Evolutionary conservation across 306 rosid genomes (phyloP).

Genomic region (Trifolium subterraneum): DNA sequence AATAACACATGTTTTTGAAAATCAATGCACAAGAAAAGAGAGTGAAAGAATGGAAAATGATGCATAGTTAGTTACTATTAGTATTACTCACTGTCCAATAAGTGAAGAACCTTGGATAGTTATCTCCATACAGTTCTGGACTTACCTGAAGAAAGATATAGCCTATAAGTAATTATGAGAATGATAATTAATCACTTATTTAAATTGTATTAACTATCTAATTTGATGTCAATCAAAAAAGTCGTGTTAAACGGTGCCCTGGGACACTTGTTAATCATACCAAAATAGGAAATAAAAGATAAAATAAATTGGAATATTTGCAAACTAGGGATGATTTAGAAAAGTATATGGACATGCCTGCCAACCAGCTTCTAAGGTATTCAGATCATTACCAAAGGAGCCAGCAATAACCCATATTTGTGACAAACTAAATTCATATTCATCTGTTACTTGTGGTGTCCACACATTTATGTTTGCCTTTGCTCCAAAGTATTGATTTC

Average conservation of each 20-base stretch:
- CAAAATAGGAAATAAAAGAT: too few relatives aligned
- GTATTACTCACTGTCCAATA: constrained; percentile 99
- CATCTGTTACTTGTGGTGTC: constrained; percentile 77
- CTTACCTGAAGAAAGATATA: constrained; percentile 68
- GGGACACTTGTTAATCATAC: too few relatives aligned
- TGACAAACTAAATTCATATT: constrained; percentile 91
- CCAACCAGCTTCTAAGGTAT: constrained; percentile 99
- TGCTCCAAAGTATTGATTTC: constrained; percentile 97
- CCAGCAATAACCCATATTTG: constrained; percentile 98
- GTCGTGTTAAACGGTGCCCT: too few relatives aligned
- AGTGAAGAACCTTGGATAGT: constrained; percentile 90
- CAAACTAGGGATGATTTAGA: background rate
- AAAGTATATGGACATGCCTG: constrained; percentile 65
- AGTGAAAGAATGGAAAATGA: background rate
- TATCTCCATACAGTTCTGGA: constrained; percentile 96
- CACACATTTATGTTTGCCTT: constrained; percentile 91
- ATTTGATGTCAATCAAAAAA: too few relatives aligned
- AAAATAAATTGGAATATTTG: background rate
- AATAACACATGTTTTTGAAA: constrained; percentile 1
- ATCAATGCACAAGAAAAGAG: background rate
- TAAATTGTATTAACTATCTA: too few relatives aligned
- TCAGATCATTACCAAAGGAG: constrained; percentile 82
- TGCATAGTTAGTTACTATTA: background rate
- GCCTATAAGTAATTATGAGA: background rate
- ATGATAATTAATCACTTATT: too few relatives aligned